Conservation (phyloP, 2,329 filamentous ascomycete species). For the Alternaria metachromatica region DNA sequence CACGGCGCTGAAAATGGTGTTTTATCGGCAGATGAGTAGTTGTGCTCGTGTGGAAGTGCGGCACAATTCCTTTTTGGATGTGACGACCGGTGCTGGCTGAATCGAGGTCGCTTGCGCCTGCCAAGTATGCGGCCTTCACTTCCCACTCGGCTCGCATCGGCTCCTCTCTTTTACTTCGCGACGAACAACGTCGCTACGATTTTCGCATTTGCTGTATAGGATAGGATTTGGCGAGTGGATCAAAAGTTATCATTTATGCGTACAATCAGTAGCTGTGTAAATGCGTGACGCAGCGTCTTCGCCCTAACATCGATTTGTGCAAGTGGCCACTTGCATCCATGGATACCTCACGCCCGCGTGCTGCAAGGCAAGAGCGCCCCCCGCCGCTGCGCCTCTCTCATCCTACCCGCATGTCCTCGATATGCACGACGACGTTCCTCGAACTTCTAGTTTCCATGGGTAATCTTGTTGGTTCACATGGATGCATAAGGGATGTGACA, state of each 20-base stretch:
- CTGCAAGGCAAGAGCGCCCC: not conserved
- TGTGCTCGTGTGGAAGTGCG: not conserved
- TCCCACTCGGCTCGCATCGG: not conserved
- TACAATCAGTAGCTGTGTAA: not conserved
- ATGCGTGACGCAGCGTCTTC: not conserved
- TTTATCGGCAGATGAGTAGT: not conserved
- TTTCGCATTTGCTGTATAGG: not conserved
- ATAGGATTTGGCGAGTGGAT: not conserved
- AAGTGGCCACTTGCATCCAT: not conserved
- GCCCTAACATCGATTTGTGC: not conserved
- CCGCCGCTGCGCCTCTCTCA: not conserved
- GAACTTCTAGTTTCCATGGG: not conserved
- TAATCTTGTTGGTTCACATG: not conserved
- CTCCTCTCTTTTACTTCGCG: not conserved
- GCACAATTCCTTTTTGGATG: not conserved
- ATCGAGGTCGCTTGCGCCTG: not conserved
- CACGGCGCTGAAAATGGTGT: constrained; percentile 46
- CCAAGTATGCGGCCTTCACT: not conserved
- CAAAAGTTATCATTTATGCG: not conserved
- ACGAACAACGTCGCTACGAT: not conserved
- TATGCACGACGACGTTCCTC: not conserved
- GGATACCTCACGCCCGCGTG: not conserved
- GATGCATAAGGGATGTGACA: not conserved
- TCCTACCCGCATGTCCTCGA: no score
- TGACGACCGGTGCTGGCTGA: not conserved